Evolutionary conservation across 1,284 basidiomycete genomes (phyloP).

Genomic region (Cerioporus squamosus): DNA sequence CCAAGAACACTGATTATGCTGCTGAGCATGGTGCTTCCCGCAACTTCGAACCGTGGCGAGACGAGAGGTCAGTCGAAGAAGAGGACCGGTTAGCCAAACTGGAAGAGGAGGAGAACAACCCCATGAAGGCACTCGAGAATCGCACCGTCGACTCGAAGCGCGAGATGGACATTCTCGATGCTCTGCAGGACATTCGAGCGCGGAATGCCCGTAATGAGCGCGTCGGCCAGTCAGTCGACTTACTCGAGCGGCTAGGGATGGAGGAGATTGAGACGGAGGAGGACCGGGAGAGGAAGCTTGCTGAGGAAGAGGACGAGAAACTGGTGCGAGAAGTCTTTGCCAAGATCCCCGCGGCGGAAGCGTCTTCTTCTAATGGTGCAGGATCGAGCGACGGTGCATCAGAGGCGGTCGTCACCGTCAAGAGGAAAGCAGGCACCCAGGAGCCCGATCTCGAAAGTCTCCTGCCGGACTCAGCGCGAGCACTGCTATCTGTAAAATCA

Average conservation of each 20-base stretch:
- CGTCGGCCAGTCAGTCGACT: conserved; percentile 67
- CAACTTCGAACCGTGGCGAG: conserved; percentile 94
- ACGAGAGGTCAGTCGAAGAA: conserved; percentile 73
- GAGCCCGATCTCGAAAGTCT: conserved; percentile 77
- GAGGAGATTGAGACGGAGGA: conserved; percentile 76
- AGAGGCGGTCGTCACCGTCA: conserved; percentile 65
- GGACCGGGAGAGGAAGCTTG: conserved; percentile 61
- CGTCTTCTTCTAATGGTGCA: conserved; percentile 27
- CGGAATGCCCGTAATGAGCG: conserved; percentile 92
- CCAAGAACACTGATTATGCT: conserved; percentile 94
- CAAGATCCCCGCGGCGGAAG: conserved; percentile 58
- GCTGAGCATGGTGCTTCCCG: conserved; percentile 94
- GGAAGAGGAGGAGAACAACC: conserved; percentile 91
- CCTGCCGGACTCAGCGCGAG: conserved; percentile 73
- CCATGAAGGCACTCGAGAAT: conserved; percentile 96
- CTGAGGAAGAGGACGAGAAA: conserved; percentile 92
- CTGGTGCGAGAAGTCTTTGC: conserved; percentile 88
- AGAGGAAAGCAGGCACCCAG: conserved; percentile 75
- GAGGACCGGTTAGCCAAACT: conserved; percentile 79
- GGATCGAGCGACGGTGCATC: conserved; percentile 29
- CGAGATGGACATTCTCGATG: conserved; percentile 99
- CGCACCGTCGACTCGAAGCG: conserved; percentile 90
- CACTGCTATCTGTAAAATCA: conserved; percentile 53
- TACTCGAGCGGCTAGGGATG: conserved; percentile 57
- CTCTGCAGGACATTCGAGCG: conserved; percentile 92